Conservation (phyloP, 257 asterid genomes). For the Solanum raphanifolium region DNA sequence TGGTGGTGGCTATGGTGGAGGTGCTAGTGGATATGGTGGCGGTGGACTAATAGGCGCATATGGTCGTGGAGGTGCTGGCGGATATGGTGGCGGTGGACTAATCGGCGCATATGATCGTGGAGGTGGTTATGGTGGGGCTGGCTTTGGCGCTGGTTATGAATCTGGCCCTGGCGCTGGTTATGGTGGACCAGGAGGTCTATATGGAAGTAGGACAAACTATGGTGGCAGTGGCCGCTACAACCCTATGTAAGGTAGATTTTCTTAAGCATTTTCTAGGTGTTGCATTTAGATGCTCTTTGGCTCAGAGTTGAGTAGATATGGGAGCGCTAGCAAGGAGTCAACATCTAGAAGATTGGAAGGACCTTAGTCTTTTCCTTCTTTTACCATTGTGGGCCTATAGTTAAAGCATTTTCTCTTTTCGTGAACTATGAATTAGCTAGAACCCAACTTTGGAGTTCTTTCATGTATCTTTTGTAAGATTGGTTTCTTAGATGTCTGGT, state of each 20-base stretch:
- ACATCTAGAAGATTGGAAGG: constrained; percentile 42
- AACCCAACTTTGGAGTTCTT: background rate
- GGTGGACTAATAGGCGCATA: no score
- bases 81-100: constrained; percentile 54
- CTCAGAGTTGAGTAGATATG: constrained; percentile 44
- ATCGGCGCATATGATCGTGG: constrained; percentile 78
- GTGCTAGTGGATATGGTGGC: no score
- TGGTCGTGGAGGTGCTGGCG: no score
- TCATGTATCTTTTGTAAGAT: background rate
- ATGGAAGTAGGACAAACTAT: constrained; percentile 93
- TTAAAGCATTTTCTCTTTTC: background rate
- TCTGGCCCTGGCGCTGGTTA: constrained; percentile 61
- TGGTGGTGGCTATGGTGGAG: no score
- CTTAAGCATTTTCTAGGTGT: constrained; percentile 38
- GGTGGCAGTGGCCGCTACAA: constrained; percentile 86
- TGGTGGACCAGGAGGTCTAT: constrained; percentile 67
- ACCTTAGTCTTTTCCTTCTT: constrained; percentile 22
- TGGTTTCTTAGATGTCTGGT: background rate
- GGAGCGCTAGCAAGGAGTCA: constrained; percentile 52
- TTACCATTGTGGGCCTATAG: background rate
- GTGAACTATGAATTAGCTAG: background rate
- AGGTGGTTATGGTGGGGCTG: constrained; percentile 41
- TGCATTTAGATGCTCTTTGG: constrained; percentile 39
- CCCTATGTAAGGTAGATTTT: constrained; percentile 85
- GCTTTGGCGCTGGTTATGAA: no score